Evolutionary conservation across 257 asterid species (phyloP).

Genomic region (Przewalskia tangutica): DNA sequence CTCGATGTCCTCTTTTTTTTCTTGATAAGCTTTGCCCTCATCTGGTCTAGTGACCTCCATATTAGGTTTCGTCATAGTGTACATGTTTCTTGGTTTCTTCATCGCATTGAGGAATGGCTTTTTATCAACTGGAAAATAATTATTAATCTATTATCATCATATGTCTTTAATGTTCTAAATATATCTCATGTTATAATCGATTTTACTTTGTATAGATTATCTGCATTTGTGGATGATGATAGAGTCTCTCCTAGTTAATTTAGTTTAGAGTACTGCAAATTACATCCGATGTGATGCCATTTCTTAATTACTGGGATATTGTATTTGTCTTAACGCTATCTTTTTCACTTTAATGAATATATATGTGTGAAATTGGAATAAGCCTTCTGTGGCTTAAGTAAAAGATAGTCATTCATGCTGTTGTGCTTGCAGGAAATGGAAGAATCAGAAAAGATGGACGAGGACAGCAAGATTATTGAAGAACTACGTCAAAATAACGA

Average conservation of each 20-base stretch:
- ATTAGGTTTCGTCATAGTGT: not conserved
- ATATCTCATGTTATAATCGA: not conserved
- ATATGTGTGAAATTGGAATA: not conserved
- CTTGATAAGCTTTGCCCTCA: not conserved
- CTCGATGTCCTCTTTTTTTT: not conserved
- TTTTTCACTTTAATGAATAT: not conserved
- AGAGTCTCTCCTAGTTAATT: not conserved
- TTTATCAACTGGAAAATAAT: not conserved
- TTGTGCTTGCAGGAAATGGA: conserved; percentile 65
- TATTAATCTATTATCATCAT: not conserved
- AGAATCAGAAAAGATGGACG: conserved; percentile 98
- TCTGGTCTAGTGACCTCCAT: not conserved
- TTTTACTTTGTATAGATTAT: not conserved
- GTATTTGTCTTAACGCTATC: not conserved
- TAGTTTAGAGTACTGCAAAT: not conserved
- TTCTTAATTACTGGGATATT: not conserved
- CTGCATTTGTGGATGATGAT: not conserved
- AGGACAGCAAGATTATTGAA: conserved; percentile 86
- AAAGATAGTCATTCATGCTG: conserved; percentile 2
- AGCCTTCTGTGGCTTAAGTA: not conserved
- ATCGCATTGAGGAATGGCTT: not conserved
- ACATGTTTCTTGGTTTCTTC: not conserved
- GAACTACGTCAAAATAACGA: conserved; percentile 66
- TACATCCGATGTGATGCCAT: not conserved
- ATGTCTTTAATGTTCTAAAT: not conserved